phyloP scores from a whole-genome alignment of 441 rosid species.

The Corymbia citriodora region DNA sequence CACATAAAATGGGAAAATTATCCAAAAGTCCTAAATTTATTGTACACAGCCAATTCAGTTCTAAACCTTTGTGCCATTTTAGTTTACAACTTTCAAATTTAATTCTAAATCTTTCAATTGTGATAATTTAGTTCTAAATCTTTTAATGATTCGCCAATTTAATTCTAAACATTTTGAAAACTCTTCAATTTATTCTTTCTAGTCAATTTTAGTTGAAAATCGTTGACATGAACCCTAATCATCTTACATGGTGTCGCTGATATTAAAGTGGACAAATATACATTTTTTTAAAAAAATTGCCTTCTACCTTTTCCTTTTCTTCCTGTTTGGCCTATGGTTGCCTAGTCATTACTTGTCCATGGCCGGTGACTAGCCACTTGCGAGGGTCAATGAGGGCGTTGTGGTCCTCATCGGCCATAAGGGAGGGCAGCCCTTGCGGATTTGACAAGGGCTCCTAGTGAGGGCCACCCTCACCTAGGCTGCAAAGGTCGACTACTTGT shows the following conservation, averaged over 20 bases:
- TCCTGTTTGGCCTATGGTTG: neutral
- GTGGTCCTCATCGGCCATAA: neutral
- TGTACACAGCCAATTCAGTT: too few relatives aligned
- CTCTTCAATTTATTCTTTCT: too few relatives aligned
- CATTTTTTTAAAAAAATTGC: neutral
- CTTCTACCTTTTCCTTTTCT: neutral
- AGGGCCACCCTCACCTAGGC: neutral
- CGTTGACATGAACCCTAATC: neutral
- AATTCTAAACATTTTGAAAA: neutral
- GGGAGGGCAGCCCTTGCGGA: neutral
- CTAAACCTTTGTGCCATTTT: too few relatives aligned
- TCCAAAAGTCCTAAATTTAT: neutral
- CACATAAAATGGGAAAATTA: neutral
- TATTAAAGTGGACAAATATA: neutral
- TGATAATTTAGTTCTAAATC: neutral
- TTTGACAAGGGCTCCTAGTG: neutral
- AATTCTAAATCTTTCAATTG: too few relatives aligned
- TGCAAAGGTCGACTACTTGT: neutral
- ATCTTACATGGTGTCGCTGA: too few relatives aligned
- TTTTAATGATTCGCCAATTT: too few relatives aligned
- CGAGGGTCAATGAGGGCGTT: neutral
- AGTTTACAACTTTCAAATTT: too few relatives aligned
- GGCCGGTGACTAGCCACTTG: neutral
- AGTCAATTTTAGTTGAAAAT: neutral
- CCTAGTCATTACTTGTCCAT: fast-evolving